These are phyloP conservation scores for Aureobasidium sp. DNA, from an alignment of 2,329 filamentous ascomycete species.

Conservation along the genomic window DNA sequence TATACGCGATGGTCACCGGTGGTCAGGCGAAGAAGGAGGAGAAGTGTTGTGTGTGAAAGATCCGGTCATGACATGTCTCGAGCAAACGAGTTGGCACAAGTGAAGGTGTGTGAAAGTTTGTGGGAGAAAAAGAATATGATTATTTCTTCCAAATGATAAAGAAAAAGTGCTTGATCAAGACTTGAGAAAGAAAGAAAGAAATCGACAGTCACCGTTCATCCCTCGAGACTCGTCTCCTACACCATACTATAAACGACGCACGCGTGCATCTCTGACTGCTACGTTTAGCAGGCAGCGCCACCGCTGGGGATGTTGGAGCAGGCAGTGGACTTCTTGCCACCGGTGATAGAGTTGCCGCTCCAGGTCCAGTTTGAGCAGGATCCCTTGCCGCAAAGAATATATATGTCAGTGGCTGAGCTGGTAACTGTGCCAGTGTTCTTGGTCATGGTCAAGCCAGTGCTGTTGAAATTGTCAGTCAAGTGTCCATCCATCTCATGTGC, in stretches of 20 bases:
- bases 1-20: background rate
- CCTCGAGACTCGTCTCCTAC: background rate
- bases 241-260: background rate
- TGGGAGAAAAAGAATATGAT: background rate
- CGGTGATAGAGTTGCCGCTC: constrained; percentile 41
- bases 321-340: constrained; percentile 38
- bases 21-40: background rate
- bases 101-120: background rate
- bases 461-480: background rate
- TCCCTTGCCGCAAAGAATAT: constrained; percentile 43
- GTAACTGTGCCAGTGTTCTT: constrained; percentile 39
- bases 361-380: constrained; percentile 48
- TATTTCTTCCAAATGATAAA: background rate
- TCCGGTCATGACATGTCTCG: background rate
- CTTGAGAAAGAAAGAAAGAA: background rate
- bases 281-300: constrained; percentile 2
- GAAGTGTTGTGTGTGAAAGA: background rate
- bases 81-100: background rate
- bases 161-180: background rate
- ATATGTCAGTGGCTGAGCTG: constrained; percentile 33
- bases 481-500: too few species aligned
- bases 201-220: background rate
- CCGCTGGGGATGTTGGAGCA: constrained; percentile 34
- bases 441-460: constrained; percentile 39
- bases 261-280: background rate